Evolutionary conservation across 169 alveolate species (phyloP).

Genomic region (Sarcocystis neurona): DNA sequence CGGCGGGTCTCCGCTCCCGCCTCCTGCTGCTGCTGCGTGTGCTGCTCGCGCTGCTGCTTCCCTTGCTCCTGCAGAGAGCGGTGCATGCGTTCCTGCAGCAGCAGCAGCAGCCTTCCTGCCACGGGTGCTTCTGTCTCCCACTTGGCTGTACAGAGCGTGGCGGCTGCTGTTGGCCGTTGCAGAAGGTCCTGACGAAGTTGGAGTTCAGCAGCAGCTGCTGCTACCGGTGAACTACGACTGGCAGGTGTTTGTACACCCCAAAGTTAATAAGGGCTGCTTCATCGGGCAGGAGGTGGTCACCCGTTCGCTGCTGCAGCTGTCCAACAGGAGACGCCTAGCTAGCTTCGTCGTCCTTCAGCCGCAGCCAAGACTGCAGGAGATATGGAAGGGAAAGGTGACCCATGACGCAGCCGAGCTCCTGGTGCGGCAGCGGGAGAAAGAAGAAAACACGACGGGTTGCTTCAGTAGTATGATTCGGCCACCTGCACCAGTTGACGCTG

Average conservation of each 20-base stretch:
- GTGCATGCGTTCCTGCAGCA: too few species aligned
- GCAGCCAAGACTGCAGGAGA: neutral
- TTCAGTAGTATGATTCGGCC: too few species aligned
- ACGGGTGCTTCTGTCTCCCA: neutral
- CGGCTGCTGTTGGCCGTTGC: constrained; percentile 9
- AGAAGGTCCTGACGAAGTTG: constrained; percentile 29
- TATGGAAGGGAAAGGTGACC: too few species aligned
- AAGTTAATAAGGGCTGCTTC: constrained; percentile 55
- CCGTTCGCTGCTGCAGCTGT: constrained; percentile 47
- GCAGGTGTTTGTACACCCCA: constrained; percentile 7
- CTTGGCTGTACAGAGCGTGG: neutral
- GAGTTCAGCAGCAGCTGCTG: constrained; percentile 20
- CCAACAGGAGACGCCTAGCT: constrained; percentile 34
- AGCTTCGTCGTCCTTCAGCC: constrained; percentile 5
- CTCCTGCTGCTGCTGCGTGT: too few species aligned
- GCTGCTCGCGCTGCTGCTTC: too few species aligned
- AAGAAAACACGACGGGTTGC: too few species aligned
- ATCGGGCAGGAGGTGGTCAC: constrained; percentile 57
- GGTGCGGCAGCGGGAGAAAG: too few species aligned
- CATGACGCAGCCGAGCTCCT: too few species aligned
- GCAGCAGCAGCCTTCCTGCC: too few species aligned
- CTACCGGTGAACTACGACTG: constrained; percentile 28
- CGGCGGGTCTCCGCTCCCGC: too few species aligned
- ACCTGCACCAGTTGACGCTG: too few species aligned
- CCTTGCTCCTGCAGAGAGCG: too few species aligned